Conservation (phyloP, 176 grass and related monocot species). For the Alopecurus myosuroides region DNA sequence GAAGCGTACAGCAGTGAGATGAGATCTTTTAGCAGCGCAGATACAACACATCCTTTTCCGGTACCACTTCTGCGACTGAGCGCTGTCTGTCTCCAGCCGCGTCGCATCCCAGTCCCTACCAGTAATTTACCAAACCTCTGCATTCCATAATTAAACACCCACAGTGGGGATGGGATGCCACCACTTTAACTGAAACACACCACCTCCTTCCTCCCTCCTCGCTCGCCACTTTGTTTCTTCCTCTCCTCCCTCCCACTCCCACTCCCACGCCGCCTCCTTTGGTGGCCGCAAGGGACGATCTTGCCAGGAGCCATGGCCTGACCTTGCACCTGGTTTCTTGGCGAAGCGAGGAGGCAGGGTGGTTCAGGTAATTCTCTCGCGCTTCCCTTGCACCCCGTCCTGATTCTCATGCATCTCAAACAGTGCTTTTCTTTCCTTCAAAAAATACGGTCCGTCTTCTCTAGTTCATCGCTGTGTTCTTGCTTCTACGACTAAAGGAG, state of each 20-base stretch:
- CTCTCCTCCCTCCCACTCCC: neutral
- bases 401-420: neutral
- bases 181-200: constrained; percentile 51
- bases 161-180: constrained; percentile 28
- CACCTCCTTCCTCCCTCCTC: neutral
- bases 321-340: neutral
- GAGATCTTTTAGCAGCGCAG: constrained; percentile 27
- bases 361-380: constrained; percentile 15
- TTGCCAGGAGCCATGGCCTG: constrained; percentile 23
- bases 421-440: neutral
- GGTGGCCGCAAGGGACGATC: constrained; percentile 6
- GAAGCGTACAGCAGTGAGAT: constrained; percentile 13
- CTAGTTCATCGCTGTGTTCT: neutral
- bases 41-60: constrained; percentile 36
- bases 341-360: constrained; percentile 2
- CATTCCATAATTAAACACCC: constrained; percentile 51
- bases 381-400: neutral
- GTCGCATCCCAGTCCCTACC: constrained; percentile 18
- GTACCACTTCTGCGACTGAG: constrained; percentile 41
- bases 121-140: constrained; percentile 63
- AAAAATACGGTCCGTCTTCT: neutral
- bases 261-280: neutral
- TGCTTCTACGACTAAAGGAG: neutral
- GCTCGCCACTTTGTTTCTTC: constrained; percentile 3
- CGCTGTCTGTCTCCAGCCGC: constrained; percentile 27